A percentile compares a stretch with the other conserved stretches of the same genome.
Conservation (phyloP, 257 asterid species). For the Ligustrum vulgare region DNA sequence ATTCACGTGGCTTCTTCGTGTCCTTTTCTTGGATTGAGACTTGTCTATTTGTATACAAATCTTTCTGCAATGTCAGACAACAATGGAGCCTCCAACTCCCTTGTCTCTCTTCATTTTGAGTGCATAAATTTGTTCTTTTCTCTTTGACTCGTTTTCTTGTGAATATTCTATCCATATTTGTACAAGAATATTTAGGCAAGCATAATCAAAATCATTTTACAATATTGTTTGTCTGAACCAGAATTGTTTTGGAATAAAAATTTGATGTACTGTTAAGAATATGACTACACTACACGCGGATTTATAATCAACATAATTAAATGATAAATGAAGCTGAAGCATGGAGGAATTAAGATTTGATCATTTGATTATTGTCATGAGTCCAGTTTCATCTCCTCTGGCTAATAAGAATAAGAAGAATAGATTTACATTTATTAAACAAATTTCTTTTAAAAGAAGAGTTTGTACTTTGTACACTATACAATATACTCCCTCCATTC, state of each 20-base stretch:
- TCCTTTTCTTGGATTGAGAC: slow-evolving; percentile 27
- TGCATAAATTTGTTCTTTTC: neutral
- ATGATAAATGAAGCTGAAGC: no score
- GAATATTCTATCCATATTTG: neutral
- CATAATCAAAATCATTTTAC: neutral
- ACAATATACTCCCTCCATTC: no score
- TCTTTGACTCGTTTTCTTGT: neutral
- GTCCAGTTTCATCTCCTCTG: neutral
- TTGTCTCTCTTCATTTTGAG: slow-evolving; percentile 17
- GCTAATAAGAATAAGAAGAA: neutral
- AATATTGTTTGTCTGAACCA: neutral
- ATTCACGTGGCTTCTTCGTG: slow-evolving; percentile 37
- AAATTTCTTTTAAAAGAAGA: neutral
- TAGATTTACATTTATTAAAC: neutral
- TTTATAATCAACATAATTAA: no score
- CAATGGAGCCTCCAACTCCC: slow-evolving; percentile 16
- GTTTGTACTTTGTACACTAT: neutral
- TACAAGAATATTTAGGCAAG: neutral
- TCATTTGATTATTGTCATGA: neutral
- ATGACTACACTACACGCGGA: no score
- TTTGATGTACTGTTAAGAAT: no score
- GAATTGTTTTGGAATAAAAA: neutral
- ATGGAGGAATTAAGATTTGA: no score
- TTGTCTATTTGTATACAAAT: slow-evolving; percentile 30
- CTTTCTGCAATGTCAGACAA: slow-evolving; percentile 34